Conservation (phyloP, 139 green algal species). For the Chlamydomonas sphaeroides region DNA sequence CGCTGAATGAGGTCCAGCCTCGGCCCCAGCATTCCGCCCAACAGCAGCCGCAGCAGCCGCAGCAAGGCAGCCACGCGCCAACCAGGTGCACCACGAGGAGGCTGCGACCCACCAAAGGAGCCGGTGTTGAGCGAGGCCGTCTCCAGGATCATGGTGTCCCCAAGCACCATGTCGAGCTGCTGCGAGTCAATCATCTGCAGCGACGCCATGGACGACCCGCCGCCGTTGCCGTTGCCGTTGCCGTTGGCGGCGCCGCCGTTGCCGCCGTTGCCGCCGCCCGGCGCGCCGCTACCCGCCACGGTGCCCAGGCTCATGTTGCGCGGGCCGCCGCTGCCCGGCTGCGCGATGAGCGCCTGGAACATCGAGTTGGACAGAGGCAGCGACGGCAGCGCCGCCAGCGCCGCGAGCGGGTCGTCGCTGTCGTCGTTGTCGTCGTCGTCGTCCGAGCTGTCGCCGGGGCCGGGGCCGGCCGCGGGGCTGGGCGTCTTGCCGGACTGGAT, state of each 20-base stretch:
- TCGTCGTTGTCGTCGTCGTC: constrained; percentile 6
- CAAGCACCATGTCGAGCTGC: constrained; percentile 40
- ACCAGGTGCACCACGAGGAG: too few relatives aligned
- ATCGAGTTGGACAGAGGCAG: constrained; percentile 12
- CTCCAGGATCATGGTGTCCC: constrained; percentile 28
- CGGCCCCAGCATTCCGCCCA: too few relatives aligned
- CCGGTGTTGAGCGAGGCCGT: constrained; percentile 14
- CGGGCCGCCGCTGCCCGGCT: neutral
- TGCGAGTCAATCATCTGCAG: constrained; percentile 39
- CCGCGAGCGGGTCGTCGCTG: constrained; percentile 9
- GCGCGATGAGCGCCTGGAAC: constrained; percentile 3
- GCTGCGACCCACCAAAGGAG: neutral
- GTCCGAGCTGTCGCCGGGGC: neutral
- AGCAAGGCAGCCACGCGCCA: neutral
- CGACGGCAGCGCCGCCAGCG: constrained; percentile 21
- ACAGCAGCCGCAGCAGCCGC: too few relatives aligned
- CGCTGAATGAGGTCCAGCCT: too few relatives aligned
- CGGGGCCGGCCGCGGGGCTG: too few relatives aligned
- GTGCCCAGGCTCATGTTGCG: too few relatives aligned
- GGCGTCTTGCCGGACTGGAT: constrained; percentile 5
- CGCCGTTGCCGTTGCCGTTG: neutral
- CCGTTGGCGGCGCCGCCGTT: neutral
- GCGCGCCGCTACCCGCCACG: neutral
- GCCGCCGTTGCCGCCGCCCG: neutral
- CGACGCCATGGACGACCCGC: constrained; percentile 10